Evolutionary conservation across 805 yeast genomes (phyloP).

Genomic region (Lachancea meyersii): DNA sequence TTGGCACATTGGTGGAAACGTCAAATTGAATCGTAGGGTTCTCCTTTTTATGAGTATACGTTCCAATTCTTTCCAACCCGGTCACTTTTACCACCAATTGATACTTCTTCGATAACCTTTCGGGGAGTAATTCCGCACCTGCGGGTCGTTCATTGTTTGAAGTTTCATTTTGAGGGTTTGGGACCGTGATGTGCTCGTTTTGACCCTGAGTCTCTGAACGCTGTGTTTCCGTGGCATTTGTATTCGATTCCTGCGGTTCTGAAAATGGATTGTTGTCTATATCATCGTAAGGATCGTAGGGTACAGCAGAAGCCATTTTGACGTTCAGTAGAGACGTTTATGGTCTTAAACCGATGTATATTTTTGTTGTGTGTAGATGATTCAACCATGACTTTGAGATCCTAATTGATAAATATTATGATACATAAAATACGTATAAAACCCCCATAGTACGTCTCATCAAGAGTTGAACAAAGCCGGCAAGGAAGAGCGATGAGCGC

Average conservation of each 20-base stretch:
- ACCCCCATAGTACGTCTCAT: too few species aligned
- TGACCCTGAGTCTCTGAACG: constrained; percentile 11
- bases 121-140: constrained; percentile 9
- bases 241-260: constrained; percentile 23
- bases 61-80: constrained; percentile 62
- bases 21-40: constrained; percentile 79
- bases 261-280: constrained; percentile 60
- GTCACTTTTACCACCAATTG: constrained; percentile 51
- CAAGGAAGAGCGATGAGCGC: not conserved
- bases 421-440: too few species aligned
- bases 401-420: not conserved
- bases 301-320: constrained; percentile 16
- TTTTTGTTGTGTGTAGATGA: not conserved
- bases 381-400: too few species aligned
- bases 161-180: constrained; percentile 1
- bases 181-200: not conserved
- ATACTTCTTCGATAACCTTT: constrained; percentile 22
- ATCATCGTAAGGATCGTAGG: constrained; percentile 36
- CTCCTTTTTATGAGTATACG: constrained; percentile 47
- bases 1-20: constrained; percentile 61
- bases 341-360: not conserved
- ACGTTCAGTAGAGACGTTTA: not conserved
- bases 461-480: not conserved
- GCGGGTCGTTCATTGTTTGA: not conserved
- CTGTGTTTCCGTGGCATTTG: constrained; percentile 19